Evolutionary conservation across 805 yeast genomes (phyloP).

Genomic region (Kuraishia piskuri): DNA sequence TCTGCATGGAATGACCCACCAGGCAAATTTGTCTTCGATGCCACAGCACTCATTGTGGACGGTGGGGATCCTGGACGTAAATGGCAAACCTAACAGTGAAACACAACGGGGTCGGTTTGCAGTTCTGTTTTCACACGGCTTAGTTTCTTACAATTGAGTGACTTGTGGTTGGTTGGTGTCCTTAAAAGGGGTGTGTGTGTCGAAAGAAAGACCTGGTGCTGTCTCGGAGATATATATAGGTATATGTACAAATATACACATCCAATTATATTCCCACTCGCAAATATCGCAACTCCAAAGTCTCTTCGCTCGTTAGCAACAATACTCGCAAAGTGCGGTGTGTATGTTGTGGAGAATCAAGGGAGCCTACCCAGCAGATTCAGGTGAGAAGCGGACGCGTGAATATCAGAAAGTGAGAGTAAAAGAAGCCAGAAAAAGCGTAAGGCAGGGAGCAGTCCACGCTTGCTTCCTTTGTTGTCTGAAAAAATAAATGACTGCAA

Average conservation of each 20-base stretch:
- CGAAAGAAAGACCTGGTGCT: neutral
- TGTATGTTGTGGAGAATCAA: neutral
- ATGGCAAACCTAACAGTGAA: too few relatives aligned
- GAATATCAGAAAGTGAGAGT: neutral
- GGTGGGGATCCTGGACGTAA: neutral
- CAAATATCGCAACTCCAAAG: neutral
- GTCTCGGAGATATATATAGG: neutral
- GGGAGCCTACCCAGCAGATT: neutral
- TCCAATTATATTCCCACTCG: neutral
- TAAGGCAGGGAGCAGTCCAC: neutral
- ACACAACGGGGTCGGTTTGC: too few relatives aligned
- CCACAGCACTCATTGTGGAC: constrained; percentile 9
- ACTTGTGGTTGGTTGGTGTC: too few relatives aligned
- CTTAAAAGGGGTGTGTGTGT: too few relatives aligned
- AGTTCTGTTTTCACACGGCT: too few relatives aligned
- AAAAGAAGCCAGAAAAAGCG: neutral
- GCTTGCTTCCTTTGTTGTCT: neutral
- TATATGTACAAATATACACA: neutral
- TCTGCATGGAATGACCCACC: constrained; percentile 1
- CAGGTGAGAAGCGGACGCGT: neutral
- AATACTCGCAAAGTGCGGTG: neutral
- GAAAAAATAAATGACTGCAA: neutral
- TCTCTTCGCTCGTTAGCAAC: neutral
- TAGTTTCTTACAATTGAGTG: too few relatives aligned
- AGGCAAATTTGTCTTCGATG: neutral